Evolutionary conservation across 768 basidiomycete species (phyloP).

Genomic region (Lentinus tigrinus): DNA sequence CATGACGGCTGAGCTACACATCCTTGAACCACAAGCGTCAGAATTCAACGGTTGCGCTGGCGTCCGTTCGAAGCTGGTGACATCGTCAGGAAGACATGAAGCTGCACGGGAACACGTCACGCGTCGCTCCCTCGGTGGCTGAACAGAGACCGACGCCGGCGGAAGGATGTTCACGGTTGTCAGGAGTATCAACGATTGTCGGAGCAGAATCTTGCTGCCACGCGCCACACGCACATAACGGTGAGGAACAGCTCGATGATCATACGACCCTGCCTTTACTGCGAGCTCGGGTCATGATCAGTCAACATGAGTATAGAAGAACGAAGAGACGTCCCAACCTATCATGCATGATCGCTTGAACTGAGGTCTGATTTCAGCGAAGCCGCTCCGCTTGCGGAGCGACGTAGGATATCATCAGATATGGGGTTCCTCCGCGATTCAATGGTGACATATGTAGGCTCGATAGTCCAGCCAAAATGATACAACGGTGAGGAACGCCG

Average conservation of each 20-base stretch:
- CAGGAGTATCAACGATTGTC: not conserved
- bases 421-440: too few species aligned
- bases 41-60: not conserved
- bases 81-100: not conserved
- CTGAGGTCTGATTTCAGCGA: too few species aligned
- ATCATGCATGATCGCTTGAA: too few species aligned
- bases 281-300: not conserved
- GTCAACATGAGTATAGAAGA: not conserved
- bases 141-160: not conserved
- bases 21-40: not conserved
- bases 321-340: not conserved
- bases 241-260: not conserved
- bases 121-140: not conserved
- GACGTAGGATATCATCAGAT: too few species aligned
- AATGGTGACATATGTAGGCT: not conserved
- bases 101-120: conserved; percentile 17
- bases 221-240: not conserved
- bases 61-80: not conserved
- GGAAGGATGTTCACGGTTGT: not conserved
- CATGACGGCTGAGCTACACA: not conserved
- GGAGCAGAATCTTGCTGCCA: not conserved
- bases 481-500: not conserved
- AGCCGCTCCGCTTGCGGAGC: too few species aligned
- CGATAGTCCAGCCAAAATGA: too few species aligned
- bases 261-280: not conserved